Percentiles rank a stretch among this genome's conserved stretches.
phyloP scores from a whole-genome alignment of 2,329 filamentous ascomycete species.

The Pseudogymnoascus sp. region DNA sequence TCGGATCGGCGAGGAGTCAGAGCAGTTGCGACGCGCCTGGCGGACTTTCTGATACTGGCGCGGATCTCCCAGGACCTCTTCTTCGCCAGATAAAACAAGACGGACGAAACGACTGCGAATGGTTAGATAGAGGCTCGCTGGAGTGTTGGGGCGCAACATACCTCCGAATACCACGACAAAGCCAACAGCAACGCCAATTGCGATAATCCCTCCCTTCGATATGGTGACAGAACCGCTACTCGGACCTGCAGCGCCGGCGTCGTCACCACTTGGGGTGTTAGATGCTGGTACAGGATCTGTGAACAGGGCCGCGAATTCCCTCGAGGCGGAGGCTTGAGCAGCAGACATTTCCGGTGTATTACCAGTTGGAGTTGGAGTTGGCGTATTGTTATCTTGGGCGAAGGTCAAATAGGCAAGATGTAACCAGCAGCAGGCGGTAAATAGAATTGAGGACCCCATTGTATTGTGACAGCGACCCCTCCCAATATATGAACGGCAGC shows the following conservation, averaged over 20 bases:
- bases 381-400: not conserved
- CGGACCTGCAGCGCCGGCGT: conserved; percentile 55
- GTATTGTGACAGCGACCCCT: not conserved
- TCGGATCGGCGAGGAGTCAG: conserved; percentile 54
- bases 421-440: conserved; percentile 8
- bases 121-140: not conserved
- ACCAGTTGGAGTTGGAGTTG: not conserved
- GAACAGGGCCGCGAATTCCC: conserved; percentile 23
- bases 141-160: conserved; percentile 33
- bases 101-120: conserved; percentile 32
- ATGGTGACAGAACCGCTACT: conserved; percentile 52
- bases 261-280: conserved; percentile 23
- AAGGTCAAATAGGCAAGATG: conserved; percentile 5
- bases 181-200: conserved; percentile 65
- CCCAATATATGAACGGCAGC: not conserved
- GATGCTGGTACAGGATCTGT: conserved; percentile 13
- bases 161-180: conserved; percentile 59
- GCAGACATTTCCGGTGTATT: conserved; percentile 1
- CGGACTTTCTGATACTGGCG: conserved; percentile 61
- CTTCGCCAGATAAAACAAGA: conserved; percentile 74
- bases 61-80: conserved; percentile 76
- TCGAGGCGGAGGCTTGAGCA: conserved; percentile 20
- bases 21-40: conserved; percentile 50
- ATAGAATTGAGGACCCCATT: conserved; percentile 8
- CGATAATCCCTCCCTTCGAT: conserved; percentile 60